These are phyloP conservation scores for Xylaria grammica DNA, from an alignment of 495 filamentous ascomycete species.

Conservation along the genomic window DNA sequence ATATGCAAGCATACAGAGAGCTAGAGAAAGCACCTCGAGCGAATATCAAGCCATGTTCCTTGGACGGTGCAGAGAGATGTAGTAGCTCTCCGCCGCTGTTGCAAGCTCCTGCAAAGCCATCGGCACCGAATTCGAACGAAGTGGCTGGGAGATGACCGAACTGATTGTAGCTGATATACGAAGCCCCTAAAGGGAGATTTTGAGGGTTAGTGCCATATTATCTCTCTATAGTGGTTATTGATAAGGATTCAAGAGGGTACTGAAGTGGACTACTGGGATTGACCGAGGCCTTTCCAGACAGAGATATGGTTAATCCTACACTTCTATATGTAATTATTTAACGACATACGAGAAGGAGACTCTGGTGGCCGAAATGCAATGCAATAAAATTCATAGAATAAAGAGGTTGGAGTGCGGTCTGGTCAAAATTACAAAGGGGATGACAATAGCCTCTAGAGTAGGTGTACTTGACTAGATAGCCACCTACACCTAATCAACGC, in stretches of 20 bases:
- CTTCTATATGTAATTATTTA: too few species aligned
- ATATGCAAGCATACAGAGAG: constrained; percentile 28
- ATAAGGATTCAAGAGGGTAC: neutral
- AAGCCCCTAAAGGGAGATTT: constrained; percentile 23
- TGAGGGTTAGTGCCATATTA: neutral
- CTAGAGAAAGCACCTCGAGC: constrained; percentile 26
- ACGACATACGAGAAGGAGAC: too few species aligned
- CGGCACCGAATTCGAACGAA: constrained; percentile 34
- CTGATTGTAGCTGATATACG: constrained; percentile 29
- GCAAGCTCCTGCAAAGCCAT: constrained; percentile 28
- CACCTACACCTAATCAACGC: too few species aligned
- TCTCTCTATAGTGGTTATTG: neutral
- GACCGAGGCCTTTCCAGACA: too few species aligned
- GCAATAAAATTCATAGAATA: too few species aligned
- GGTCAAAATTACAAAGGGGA: too few species aligned
- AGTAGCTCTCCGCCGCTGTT: constrained; percentile 32
- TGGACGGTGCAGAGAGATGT: constrained; percentile 24
- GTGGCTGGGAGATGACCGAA: constrained; percentile 26
- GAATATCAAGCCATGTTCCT: constrained; percentile 27
- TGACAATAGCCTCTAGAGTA: too few species aligned
- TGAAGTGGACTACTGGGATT: too few species aligned
- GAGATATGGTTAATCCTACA: too few species aligned
- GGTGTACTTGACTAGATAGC: too few species aligned
- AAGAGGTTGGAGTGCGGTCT: too few species aligned
- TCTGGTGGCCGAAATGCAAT: too few species aligned